phyloP scores from a whole-genome alignment of 441 rosid genomes.

The Populus hybrid region DNA sequence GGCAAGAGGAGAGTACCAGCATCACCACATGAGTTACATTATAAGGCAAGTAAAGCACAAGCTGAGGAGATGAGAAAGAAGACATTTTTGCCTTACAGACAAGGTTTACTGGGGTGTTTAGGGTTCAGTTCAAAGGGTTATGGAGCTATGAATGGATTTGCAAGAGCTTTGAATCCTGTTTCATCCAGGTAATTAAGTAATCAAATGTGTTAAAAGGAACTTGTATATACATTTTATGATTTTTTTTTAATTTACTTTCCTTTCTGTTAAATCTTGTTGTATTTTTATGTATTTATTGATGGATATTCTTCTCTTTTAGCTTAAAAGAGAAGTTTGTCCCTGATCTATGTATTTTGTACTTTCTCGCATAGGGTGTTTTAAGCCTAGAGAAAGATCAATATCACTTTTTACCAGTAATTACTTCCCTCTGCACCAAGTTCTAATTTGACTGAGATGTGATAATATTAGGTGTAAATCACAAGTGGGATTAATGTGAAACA shows the following conservation, averaged over 20 bases:
- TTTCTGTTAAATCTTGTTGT: slow-evolving; percentile 3
- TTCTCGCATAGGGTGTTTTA: slow-evolving; percentile 18
- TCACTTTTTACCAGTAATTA: background rate
- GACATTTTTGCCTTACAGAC: slow-evolving; percentile 87
- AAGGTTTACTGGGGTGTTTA: slow-evolving; percentile 88
- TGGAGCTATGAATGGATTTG: slow-evolving; percentile 87
- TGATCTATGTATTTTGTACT: slow-evolving; percentile 13
- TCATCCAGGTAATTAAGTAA: slow-evolving; percentile 60
- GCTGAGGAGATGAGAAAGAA: slow-evolving; percentile 96
- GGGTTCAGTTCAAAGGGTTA: slow-evolving; percentile 96
- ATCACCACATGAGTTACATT: slow-evolving; percentile 88
- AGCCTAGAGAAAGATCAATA: slow-evolving; percentile 15
- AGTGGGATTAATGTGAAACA: slow-evolving; percentile 5
- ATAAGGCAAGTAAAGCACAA: slow-evolving; percentile 83
- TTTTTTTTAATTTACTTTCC: background rate
- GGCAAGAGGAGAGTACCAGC: slow-evolving; percentile 67
- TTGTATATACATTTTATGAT: slow-evolving; percentile 31
- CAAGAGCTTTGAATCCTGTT: slow-evolving; percentile 89
- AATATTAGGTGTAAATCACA: background rate
- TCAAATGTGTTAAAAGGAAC: slow-evolving; percentile 3
- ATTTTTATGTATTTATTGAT: slow-evolving; percentile 14
- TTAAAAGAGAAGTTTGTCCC: too few relatives aligned
- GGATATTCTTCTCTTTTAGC: slow-evolving; percentile 4
- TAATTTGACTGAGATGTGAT: background rate
- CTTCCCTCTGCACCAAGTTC: background rate